Evolutionary conservation across 164 flowering plant genomes (phyloP).

Genomic region (Berberis vulgaris): DNA sequence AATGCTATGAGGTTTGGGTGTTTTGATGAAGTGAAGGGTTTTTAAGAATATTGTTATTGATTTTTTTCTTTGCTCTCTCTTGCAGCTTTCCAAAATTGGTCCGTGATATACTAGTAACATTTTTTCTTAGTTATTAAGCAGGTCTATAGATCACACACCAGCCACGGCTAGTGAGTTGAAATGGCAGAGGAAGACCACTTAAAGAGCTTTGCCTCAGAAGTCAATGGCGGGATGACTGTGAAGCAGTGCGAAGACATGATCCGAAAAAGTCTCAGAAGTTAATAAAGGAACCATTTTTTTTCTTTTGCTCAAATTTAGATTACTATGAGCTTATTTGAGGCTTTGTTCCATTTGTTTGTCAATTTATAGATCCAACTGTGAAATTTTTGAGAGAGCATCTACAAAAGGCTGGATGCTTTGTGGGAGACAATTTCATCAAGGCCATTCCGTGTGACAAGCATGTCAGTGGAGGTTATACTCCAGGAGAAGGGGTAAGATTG

Average conservation of each 20-base stretch:
- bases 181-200: slow-evolving; percentile 25
- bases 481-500: slow-evolving; percentile 64
- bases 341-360: background rate
- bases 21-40: too few relatives aligned
- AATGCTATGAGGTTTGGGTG: too few relatives aligned
- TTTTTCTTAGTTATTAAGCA: too few relatives aligned
- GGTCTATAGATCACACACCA: too few relatives aligned
- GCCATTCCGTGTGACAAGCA: slow-evolving; percentile 49
- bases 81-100: too few relatives aligned
- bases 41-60: too few relatives aligned
- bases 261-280: slow-evolving; percentile 59
- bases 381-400: slow-evolving; percentile 69
- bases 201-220: slow-evolving; percentile 15
- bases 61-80: too few relatives aligned
- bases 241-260: slow-evolving; percentile 77
- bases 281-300: background rate
- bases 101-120: too few relatives aligned
- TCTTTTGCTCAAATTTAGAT: background rate
- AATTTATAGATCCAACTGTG: slow-evolving; percentile 62
- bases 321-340: background rate
- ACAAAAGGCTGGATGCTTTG: slow-evolving; percentile 63
- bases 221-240: slow-evolving; percentile 33
- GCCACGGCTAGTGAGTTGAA: background rate
- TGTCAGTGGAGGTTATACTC: slow-evolving; percentile 58
- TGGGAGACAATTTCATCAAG: slow-evolving; percentile 58